A percentile compares a stretch with the other conserved stretches of the same genome.
phyloP scores from a whole-genome alignment of 768 basidiomycete species.

The Tubosaeta sp. region DNA sequence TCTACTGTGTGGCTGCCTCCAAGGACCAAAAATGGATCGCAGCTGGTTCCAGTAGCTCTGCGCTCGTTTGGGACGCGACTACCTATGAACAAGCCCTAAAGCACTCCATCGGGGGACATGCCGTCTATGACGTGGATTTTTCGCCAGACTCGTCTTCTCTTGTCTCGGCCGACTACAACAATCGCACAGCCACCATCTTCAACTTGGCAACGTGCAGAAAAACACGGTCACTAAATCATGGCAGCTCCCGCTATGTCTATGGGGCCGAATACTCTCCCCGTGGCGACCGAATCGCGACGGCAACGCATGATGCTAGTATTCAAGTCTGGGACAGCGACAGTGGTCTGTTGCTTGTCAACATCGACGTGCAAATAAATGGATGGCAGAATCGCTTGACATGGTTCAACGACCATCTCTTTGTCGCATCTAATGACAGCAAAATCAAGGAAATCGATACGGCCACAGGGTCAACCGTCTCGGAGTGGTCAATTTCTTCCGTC shows the following conservation, averaged over 20 bases:
- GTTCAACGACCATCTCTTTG: not conserved
- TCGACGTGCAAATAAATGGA: not conserved
- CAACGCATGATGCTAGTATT: not conserved
- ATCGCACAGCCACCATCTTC: not conserved
- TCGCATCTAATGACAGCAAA: not conserved
- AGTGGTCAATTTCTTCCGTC: not conserved
- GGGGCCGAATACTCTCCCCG: not conserved
- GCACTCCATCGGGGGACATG: too few species aligned
- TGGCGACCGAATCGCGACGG: not conserved
- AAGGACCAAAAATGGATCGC: conserved; percentile 5
- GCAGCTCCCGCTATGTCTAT: too few species aligned
- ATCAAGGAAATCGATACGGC: not conserved
- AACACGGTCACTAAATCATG: too few species aligned
- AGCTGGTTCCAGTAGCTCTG: not conserved
- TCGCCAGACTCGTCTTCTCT: not conserved
- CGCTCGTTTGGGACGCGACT: not conserved
- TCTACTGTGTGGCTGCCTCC: not conserved
- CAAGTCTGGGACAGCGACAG: conserved; percentile 1
- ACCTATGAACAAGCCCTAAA: not conserved
- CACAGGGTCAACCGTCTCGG: not conserved
- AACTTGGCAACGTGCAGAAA: too few species aligned
- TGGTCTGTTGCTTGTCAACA: not conserved
- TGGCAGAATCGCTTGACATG: conserved; percentile 2
- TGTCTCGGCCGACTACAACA: not conserved
- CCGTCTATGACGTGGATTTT: not conserved